Evolutionary conservation across 116 monocot species (phyloP).

Genomic region (Cymodocea nodosa): DNA sequence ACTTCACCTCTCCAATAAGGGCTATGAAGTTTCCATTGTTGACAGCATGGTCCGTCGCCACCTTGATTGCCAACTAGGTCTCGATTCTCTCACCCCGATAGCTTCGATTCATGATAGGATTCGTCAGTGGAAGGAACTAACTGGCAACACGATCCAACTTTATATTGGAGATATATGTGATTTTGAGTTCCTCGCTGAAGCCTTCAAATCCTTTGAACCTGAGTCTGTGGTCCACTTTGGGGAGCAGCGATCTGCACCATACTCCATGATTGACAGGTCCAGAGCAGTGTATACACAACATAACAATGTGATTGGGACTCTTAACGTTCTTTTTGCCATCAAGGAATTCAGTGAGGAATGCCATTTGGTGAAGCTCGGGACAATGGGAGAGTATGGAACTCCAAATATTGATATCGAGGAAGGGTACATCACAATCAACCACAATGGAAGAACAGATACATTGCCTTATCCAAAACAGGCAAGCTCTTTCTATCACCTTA

Average conservation of each 20-base stretch:
- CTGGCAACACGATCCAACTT: conserved; percentile 68
- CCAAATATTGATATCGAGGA: conserved; percentile 99
- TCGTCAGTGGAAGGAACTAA: conserved; percentile 68
- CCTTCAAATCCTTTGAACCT: conserved; percentile 79
- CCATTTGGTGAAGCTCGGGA: conserved; percentile 95
- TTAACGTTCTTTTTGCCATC: conserved; percentile 93
- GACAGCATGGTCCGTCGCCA: conserved; percentile 82
- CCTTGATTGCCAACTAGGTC: conserved; percentile 88
- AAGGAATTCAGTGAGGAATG: conserved; percentile 86
- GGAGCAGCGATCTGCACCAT: conserved; percentile 97
- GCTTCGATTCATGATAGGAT: conserved; percentile 82
- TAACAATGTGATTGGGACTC: conserved; percentile 97
- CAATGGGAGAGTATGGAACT: conserved; percentile 99
- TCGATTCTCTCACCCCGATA: conserved; percentile 83
- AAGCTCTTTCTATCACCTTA: conserved; percentile 92
- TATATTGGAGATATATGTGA: conserved; percentile 91
- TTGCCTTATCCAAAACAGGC: conserved; percentile 98
- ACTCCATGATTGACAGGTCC: conserved; percentile 95
- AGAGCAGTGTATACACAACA: conserved; percentile 94
- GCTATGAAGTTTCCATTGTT: conserved; percentile 85
- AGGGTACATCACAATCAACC: conserved; percentile 89
- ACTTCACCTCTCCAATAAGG: conserved; percentile 88
- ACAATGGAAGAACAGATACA: conserved; percentile 95
- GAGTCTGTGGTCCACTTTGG: conserved; percentile 93
- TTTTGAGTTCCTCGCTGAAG: conserved; percentile 88